Evolutionary conservation across 371 early-diverging fungal species (phyloP).

Genomic region (Rhizopus stolonifer): DNA sequence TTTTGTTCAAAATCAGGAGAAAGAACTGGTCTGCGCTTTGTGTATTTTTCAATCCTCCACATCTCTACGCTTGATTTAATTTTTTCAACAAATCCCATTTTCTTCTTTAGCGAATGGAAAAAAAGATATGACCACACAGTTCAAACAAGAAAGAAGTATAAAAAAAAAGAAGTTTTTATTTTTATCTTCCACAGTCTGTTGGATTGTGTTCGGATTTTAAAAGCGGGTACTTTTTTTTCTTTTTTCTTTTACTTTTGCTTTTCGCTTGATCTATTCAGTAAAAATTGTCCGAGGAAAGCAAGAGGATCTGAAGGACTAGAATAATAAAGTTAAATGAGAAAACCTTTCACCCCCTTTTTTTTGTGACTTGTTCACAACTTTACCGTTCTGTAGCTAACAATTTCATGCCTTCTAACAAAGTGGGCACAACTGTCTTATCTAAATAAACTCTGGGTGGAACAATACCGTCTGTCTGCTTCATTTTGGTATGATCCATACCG

Average conservation of each 20-base stretch:
- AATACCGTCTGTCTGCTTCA: constrained; percentile 10
- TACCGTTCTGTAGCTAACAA: constrained; percentile 60
- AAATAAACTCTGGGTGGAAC: constrained; percentile 58
- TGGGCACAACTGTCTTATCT: constrained; percentile 60
- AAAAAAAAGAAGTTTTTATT: constrained; percentile 1
- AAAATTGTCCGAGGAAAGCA: constrained; percentile 44
- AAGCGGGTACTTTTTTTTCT: not conserved
- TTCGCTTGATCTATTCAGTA: constrained; percentile 32
- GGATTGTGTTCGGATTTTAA: not conserved
- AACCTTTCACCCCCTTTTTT: not conserved
- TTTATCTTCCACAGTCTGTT: not conserved
- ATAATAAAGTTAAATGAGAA: not conserved
- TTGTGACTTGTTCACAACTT: too few relatives aligned
- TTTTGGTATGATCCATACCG: not conserved
- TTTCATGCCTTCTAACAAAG: constrained; percentile 67
- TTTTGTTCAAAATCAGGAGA: constrained; percentile 64
- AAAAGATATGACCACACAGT: not conserved
- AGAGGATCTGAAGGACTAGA: constrained; percentile 46
- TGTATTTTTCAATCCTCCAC: constrained; percentile 67
- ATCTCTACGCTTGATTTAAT: constrained; percentile 61
- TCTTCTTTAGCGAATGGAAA: constrained; percentile 15
- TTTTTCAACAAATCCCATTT: constrained; percentile 61
- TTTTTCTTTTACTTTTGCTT: not conserved
- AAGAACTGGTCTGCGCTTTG: constrained; percentile 57
- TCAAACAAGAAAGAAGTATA: not conserved